A percentile compares a stretch with the other conserved stretches of the same genome.
Evolutionary conservation across 148 eudicot species (phyloP).

Genomic region (Gaultheria prostrata): DNA sequence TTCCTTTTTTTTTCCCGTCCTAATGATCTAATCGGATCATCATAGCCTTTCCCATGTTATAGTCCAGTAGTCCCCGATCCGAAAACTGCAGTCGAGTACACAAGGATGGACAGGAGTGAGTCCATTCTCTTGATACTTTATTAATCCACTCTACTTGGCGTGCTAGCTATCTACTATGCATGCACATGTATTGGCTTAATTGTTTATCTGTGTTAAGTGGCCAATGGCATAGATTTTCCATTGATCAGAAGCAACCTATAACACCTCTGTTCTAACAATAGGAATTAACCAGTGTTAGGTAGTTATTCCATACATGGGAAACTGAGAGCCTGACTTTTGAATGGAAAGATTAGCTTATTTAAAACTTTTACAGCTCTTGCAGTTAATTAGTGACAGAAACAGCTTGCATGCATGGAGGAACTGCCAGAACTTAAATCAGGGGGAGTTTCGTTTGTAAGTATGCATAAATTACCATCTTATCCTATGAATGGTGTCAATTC

Average conservation of each 20-base stretch:
- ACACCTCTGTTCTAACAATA: not conserved
- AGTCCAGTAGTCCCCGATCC: not conserved
- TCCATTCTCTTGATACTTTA: not conserved
- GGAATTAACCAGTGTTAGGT: not conserved
- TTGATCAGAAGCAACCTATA: not conserved
- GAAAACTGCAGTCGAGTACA: not conserved
- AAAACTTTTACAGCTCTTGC: not conserved
- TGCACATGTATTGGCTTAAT: not conserved
- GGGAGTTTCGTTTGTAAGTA: conserved; percentile 14
- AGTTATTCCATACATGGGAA: not conserved
- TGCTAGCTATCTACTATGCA: not conserved
- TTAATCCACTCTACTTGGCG: not conserved
- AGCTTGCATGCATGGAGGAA: conserved; percentile 13
- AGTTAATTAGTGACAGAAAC: not conserved
- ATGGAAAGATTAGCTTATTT: not conserved
- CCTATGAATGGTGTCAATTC: not conserved
- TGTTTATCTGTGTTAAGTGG: not conserved
- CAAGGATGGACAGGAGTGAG: not conserved
- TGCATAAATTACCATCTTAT: not conserved
- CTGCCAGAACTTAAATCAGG: conserved; percentile 10
- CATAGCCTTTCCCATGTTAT: not conserved
- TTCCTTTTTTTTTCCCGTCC: not conserved
- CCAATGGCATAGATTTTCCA: not conserved
- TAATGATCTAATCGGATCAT: not conserved
- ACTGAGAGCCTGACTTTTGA: not conserved